Percentiles rank a stretch among this genome's conserved stretches.
These are phyloP conservation scores for Exophiala sp. DNA, from an alignment of 2,329 filamentous ascomycete species.

Conservation along the genomic window DNA sequence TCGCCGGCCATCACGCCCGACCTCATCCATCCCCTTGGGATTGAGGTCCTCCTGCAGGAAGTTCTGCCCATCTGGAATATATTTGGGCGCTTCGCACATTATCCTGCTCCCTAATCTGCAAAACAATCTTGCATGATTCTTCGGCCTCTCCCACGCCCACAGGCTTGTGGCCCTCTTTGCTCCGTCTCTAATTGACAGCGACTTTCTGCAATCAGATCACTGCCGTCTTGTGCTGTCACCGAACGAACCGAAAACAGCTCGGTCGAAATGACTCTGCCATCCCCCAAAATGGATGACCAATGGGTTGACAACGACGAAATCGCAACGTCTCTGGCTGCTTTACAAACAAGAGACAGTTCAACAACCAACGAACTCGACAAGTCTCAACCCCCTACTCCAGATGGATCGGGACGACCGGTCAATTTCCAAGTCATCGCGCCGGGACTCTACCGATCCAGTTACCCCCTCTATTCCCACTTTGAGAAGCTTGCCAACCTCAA, in stretches of 20 bases:
- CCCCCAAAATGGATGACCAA: slow-evolving; percentile 5
- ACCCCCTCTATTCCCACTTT: slow-evolving; percentile 66
- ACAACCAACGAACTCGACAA: slow-evolving; percentile 26
- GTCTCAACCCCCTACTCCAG: slow-evolving; percentile 33
- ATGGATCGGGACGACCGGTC: slow-evolving; percentile 43
- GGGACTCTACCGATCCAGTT: slow-evolving; percentile 75
- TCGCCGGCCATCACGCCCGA: no score
- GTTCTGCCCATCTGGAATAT: background rate
- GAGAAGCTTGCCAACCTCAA: slow-evolving; percentile 61
- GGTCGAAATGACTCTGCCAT: background rate
- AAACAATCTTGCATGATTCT: background rate
- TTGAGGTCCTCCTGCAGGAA: background rate
- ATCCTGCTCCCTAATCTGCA: background rate
- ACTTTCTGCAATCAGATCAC: background rate
- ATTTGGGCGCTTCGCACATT: background rate
- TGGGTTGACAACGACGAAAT: slow-evolving; percentile 9
- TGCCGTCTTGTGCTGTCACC: background rate
- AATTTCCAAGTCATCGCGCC: slow-evolving; percentile 74
- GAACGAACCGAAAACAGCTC: background rate
- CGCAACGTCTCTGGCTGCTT: slow-evolving; percentile 11
- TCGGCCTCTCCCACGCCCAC: background rate
- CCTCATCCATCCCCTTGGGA: background rate
- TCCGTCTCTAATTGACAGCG: no score
- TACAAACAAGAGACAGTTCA: slow-evolving; percentile 9
- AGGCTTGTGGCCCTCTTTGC: background rate